Evolutionary conservation across 805 yeast species (phyloP), one percentile per base, ranked within the genome.

Genomic region (Zygotorulaspora chibaensis): DNA sequence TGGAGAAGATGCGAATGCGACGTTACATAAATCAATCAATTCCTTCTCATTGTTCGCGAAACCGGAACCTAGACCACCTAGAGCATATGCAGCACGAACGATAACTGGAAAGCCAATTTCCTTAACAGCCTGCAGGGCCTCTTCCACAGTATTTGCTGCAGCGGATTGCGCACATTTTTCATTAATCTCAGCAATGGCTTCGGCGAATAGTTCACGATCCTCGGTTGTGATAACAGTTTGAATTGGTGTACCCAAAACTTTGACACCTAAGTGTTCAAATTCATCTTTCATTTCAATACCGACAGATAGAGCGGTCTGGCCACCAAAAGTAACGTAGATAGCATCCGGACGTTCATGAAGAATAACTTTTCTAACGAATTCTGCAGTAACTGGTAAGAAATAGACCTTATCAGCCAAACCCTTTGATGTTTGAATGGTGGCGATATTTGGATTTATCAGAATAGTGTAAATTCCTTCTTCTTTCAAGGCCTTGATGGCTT

Each of bases 11-110:
- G 98, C 96, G 67, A 91, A 89, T 0, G 98, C 96, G 65, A 85
- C 83, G 63, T 81, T 80, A 74, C 96, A 89, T 56, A 91, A 76
- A 37, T 80, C 90, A 47, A 84, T 76, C 61, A 91, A 78, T 72
- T 91, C 90, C 53, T 77, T 69, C 63, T 87, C 88, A 65, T 88
- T 85, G 56, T 87, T 85, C 47, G 98, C 98, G 66, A 91, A 91
- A 58, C 99, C 99, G 25, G 97, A 90, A 54, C 99, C 99, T 53
- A 91, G 77, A 67, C 99, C 99, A 70, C 99, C 99, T 45, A 91
- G 75, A 16, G 99, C 98, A 61, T 77, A 91, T 27, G 99, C 99
- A 52, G 98, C 96, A 74, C 99, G 85, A 38, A 90, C 91, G 71
- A 91, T 91, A 54, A 91, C 89, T 45, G 99, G 99, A 77, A 79